phyloP scores from a whole-genome alignment of 306 rosid species.

The Purshia tridentata region DNA sequence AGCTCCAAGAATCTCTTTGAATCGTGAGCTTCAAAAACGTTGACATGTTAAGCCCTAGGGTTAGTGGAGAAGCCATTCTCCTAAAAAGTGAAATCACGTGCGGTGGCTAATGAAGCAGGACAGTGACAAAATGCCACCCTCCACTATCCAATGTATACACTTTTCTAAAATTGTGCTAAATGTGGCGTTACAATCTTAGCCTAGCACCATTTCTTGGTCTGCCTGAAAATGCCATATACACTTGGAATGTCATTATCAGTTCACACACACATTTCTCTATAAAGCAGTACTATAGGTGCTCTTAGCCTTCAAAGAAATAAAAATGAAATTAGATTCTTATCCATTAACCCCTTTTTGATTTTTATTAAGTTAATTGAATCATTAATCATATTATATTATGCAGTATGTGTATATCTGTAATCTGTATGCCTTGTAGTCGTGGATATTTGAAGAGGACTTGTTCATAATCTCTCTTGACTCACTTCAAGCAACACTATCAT shows the following conservation, averaged over 20 bases:
- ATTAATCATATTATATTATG: neutral
- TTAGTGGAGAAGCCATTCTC: conserved; percentile 13
- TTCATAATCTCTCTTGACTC: neutral
- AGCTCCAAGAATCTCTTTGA: conserved; percentile 37
- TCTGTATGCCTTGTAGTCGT: too few relatives aligned
- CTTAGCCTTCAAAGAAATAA: neutral
- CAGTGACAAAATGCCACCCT: neutral
- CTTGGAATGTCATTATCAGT: neutral
- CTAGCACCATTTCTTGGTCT: neutral
- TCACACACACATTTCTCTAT: conserved; percentile 7
- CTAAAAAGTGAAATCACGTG: conserved; percentile 3
- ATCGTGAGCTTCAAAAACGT: conserved; percentile 23
- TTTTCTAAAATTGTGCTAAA: conserved; percentile 2
- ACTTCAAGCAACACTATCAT: neutral
- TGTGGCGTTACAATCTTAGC: conserved; percentile 3
- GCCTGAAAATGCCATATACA: neutral
- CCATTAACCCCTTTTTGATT: neutral
- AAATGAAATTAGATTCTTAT: neutral
- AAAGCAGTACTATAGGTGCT: conserved; percentile 1
- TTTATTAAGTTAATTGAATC: neutral
- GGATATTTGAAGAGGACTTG: too few relatives aligned
- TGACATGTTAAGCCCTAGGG: conserved; percentile 16
- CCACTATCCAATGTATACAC: neutral
- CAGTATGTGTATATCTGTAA: too few relatives aligned
- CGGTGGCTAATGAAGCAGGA: conserved; percentile 6